Percentiles rank a stretch among this genome's conserved stretches.
phyloP scores from a whole-genome alignment of 1,139 yeast genomes.

The Yamadazyma conglobata region DNA sequence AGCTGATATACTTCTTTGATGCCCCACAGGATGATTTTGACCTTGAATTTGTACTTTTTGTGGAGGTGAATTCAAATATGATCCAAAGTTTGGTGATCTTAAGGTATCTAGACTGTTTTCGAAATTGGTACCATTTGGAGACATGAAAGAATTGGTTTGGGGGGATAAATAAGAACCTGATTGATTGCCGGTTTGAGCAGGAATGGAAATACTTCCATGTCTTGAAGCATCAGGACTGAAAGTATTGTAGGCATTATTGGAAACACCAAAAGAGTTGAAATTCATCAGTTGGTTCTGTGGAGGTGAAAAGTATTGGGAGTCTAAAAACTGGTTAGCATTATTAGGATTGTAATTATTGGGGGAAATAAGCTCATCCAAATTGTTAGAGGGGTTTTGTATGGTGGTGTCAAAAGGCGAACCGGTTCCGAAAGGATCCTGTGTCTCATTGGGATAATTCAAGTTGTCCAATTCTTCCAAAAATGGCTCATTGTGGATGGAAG shows the following conservation, averaged over 20 bases:
- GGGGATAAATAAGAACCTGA: slow-evolving; percentile 27
- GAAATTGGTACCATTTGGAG: slow-evolving; percentile 19
- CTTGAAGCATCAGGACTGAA: slow-evolving; percentile 33
- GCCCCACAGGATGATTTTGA: slow-evolving; percentile 3
- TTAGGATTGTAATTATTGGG: slow-evolving; percentile 21
- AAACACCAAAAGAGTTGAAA: slow-evolving; percentile 5
- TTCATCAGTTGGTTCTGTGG: slow-evolving; percentile 20
- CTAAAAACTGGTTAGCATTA: slow-evolving; percentile 21
- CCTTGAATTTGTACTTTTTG: no score
- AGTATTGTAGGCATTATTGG: slow-evolving; percentile 14
- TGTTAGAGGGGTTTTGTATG: slow-evolving; percentile 14
- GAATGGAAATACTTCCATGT: slow-evolving; percentile 32
- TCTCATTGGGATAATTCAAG: slow-evolving; percentile 13
- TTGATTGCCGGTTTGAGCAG: slow-evolving; percentile 17
- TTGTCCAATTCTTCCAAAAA: slow-evolving; percentile 34
- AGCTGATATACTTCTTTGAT: slow-evolving; percentile 9
- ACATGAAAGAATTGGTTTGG: slow-evolving; percentile 22
- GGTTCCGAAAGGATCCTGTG: slow-evolving; percentile 2
- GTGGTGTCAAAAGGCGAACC: slow-evolving; percentile 4
- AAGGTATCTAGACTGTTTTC: slow-evolving; percentile 28
- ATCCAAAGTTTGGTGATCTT: slow-evolving; percentile 27
- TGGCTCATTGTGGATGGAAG: slow-evolving; percentile 27
- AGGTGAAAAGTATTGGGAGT: slow-evolving; percentile 44
- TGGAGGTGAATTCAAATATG: slow-evolving; percentile 39
- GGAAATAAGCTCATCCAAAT: slow-evolving; percentile 37